These are phyloP conservation scores for Xylaria palmicola DNA, from an alignment of 495 filamentous ascomycete species.

Conservation along the genomic window DNA sequence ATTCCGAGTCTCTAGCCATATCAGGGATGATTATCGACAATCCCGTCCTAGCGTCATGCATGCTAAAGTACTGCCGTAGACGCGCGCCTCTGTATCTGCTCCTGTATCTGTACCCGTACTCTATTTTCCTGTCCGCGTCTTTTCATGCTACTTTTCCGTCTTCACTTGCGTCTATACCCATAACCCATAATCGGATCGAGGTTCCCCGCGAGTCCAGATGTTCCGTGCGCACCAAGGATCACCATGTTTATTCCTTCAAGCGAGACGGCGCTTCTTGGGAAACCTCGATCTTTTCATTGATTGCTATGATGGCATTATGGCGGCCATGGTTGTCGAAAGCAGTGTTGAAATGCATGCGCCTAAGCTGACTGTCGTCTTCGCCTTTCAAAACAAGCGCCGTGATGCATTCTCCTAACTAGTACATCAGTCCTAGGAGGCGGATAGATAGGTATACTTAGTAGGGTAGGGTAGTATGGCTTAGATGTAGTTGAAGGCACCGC, in stretches of 20 bases:
- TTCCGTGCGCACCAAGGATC: too few species aligned
- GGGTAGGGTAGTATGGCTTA: too few species aligned
- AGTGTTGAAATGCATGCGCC: conserved; percentile 6
- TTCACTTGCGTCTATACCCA: too few species aligned
- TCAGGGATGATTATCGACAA: not conserved
- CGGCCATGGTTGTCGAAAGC: too few species aligned
- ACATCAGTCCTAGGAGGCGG: not conserved
- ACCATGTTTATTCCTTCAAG: too few species aligned
- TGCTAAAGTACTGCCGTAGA: conserved; percentile 25
- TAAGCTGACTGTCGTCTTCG: not conserved
- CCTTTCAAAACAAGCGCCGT: conserved; percentile 14
- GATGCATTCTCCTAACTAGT: not conserved
- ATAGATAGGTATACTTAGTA: not conserved
- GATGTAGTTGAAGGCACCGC: not conserved
- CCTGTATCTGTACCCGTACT: not conserved
- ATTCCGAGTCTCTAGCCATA: not conserved
- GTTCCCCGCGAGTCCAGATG: too few species aligned
- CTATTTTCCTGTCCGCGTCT: not conserved
- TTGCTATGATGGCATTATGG: too few species aligned
- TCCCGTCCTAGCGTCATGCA: conserved; percentile 1
- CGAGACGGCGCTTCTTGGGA: too few species aligned
- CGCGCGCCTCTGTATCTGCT: conserved; percentile 28
- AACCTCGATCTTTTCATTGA: too few species aligned
- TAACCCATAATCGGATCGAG: too few species aligned
- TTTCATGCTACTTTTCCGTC: too few species aligned